Conservation (phyloP, 164 flowering plant genomes). For the Chloranthus sessilifolius region DNA sequence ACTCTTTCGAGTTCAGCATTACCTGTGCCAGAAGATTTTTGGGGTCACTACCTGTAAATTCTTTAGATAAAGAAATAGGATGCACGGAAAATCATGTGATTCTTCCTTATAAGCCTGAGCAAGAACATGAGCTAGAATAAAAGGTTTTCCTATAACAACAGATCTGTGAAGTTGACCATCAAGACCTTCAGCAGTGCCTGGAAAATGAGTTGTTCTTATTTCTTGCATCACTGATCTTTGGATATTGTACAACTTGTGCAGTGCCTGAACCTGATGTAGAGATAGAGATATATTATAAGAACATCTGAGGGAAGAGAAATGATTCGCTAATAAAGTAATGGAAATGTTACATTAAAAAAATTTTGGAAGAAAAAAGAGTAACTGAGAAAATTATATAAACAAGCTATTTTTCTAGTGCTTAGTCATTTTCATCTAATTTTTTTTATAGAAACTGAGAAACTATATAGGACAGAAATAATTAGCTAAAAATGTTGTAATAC, state of each 20-base stretch:
- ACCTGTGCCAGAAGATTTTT: constrained; percentile 2
- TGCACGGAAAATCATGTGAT: constrained; percentile 7
- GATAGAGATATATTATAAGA: neutral
- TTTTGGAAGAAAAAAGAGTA: too few relatives aligned
- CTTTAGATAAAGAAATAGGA: constrained; percentile 1
- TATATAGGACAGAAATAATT: too few relatives aligned
- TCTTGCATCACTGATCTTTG: constrained; percentile 27
- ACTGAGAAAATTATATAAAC: too few relatives aligned
- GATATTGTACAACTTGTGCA: constrained; percentile 19
- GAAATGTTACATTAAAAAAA: neutral
- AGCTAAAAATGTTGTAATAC: too few relatives aligned
- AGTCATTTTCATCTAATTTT: too few relatives aligned
- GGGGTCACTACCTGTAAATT: constrained; percentile 1
- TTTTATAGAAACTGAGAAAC: too few relatives aligned
- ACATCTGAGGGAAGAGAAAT: neutral
- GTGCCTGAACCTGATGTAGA: constrained; percentile 17
- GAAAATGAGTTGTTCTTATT: constrained; percentile 9
- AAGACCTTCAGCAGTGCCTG: neutral
- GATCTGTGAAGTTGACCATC: constrained; percentile 6
- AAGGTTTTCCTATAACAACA: constrained; percentile 12
- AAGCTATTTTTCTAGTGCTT: too few relatives aligned
- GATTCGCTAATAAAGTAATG: neutral
- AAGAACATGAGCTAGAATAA: constrained; percentile 3
- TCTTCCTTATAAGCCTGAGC: constrained; percentile 4
- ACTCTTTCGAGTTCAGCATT: constrained; percentile 4